Percentiles rank a stretch among this genome's conserved stretches.
These are phyloP conservation scores for Chalaropsis ovoidea DNA, from an alignment of 2,329 filamentous ascomycete species.

Conservation along the genomic window DNA sequence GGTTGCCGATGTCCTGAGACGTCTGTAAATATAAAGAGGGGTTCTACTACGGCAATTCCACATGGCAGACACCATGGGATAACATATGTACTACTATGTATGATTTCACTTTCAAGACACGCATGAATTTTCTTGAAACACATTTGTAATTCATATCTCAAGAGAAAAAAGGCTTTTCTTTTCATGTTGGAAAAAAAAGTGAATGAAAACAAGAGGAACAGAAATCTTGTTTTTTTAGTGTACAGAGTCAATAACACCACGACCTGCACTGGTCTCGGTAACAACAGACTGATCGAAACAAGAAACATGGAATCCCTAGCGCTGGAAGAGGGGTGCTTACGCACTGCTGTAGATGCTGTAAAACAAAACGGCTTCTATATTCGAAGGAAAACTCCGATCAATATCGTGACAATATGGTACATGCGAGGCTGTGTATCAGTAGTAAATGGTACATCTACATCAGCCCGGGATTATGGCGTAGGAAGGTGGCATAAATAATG, in stretches of 20 bases:
- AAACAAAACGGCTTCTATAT: constrained; percentile 8
- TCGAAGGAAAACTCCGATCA: constrained; percentile 11
- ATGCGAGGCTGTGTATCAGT: constrained; percentile 15
- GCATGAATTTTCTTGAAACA: neutral
- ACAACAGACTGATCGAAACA: constrained; percentile 1
- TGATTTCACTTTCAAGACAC: neutral
- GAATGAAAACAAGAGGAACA: neutral
- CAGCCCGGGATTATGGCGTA: constrained; percentile 10
- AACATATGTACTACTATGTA: constrained; percentile 9
- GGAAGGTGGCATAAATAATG: neutral
- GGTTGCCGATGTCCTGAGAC: constrained; percentile 72
- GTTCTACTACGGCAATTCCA: neutral
- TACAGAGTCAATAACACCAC: neutral
- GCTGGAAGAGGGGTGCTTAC: neutral
- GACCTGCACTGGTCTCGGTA: neutral
- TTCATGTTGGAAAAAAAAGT: neutral
- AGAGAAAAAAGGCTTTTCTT: neutral
- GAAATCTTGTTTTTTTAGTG: neutral
- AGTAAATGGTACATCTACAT: neutral
- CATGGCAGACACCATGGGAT: constrained; percentile 16
- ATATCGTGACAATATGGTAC: constrained; percentile 26
- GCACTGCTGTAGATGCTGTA: neutral
- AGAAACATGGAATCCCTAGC: neutral
- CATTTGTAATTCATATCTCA: neutral
- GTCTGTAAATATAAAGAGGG: constrained; percentile 47